Evolutionary conservation across 345 rosid species (phyloP), one percentile per base, ranked within the genome.

Genomic region (Bruguiera sexangula): DNA sequence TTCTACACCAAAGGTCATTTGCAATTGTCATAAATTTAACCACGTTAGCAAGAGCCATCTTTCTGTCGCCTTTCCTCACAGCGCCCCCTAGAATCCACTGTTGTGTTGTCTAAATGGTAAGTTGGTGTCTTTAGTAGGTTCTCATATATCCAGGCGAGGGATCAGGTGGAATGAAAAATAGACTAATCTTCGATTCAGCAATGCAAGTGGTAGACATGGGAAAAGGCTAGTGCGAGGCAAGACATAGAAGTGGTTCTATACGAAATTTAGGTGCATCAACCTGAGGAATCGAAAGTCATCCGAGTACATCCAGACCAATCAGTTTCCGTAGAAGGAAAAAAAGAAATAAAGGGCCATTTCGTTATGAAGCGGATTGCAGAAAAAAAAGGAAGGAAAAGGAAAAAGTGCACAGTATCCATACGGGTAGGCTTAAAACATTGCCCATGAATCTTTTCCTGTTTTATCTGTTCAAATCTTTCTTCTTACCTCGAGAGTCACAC

Each of bases 261-360:
- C 60, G 58, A 65, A 70, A 34, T 56, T 26, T 62, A 55, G 68
- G 60, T 59, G 71, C 30, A 64, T 37, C 43, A 37, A 37, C 43
- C 2, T 37, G 43, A 68, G 48, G 79, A 76, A 79, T 79, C 82
- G 73, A 76, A 73, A 60, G 32, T 31, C 71, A 65, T 72, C 78
- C 82, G 77, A 70, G 22, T 79, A 73, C 77, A 73, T 22, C 19
- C 56, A 67, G 82, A 70, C 85, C 79, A 79, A 78, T 77, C 73
- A 46, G 80, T 79, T 81, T 77, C 78, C 72, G 78, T 74, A 79
- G 32, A 48, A 63, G 22, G 2, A 2, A 8, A 34, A 8, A 34
- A 32, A 6, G 5, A 34, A 27, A 27, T 7, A 52, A 74, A 54
- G 55, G 63, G 24, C 29, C 15, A 57, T 64, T 76, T 66, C 71